A percentile compares a stretch with the other conserved stretches of the same genome.
Conservation (phyloP, 2,329 filamentous ascomycete genomes). For the Verticillium nubilum region DNA sequence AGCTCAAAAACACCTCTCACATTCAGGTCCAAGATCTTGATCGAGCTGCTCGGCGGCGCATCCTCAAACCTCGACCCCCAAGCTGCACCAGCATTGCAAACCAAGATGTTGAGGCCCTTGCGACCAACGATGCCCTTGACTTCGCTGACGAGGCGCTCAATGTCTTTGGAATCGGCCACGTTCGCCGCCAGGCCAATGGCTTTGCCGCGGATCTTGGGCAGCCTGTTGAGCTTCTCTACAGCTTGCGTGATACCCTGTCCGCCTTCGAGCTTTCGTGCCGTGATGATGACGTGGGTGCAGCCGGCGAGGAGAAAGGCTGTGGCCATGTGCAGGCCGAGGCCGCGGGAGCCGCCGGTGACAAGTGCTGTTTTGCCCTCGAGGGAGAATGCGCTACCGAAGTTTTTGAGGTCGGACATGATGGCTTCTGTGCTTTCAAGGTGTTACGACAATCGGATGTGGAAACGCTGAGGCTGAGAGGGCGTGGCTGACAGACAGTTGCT, state of each 20-base stretch:
- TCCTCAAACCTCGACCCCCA: conserved; percentile 64
- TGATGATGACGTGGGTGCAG: conserved; percentile 65
- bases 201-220: conserved; percentile 50
- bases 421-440: not conserved
- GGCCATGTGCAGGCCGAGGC: conserved; percentile 55
- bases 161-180: conserved; percentile 53
- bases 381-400: conserved; percentile 22
- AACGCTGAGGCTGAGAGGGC: too few relatives aligned
- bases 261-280: conserved; percentile 62
- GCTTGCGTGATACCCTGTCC: conserved; percentile 52
- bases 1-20: conserved; percentile 67
- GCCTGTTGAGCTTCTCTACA: conserved; percentile 57
- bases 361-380: conserved; percentile 36
- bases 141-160: conserved; percentile 54
- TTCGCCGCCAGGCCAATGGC: conserved; percentile 64
- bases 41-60: conserved; percentile 54
- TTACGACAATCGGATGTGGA: not conserved
- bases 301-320: conserved; percentile 66
- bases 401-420: conserved; percentile 21
- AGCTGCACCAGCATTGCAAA: conserved; percentile 67
- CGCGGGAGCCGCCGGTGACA: conserved; percentile 43
- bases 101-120: conserved; percentile 58
- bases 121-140: conserved; percentile 49
- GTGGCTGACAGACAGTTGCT: not conserved
- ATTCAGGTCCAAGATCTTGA: conserved; percentile 65